Evolutionary conservation across 2,329 filamentous ascomycete genomes (phyloP), one percentile per base, ranked within the genome.

Genomic region (Aspergillus flavus): DNA sequence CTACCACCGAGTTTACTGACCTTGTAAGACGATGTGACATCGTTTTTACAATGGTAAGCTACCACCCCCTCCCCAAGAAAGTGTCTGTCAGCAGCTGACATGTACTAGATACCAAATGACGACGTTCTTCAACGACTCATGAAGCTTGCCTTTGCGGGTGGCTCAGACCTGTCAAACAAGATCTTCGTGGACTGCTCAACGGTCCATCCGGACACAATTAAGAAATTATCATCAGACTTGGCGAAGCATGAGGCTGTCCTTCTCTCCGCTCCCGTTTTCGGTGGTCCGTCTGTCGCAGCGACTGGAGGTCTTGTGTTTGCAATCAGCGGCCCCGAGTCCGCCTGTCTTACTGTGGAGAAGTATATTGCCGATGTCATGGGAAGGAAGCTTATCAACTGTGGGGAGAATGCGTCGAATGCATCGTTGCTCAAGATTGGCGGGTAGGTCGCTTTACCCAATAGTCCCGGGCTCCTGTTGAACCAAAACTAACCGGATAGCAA

Each of bases 401-500:
- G 46, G 14, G 46, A 26, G 14, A 50, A 50, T 28, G 21, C 46
- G 23, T 50, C 46, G 6, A 50, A 28, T 16, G 21, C 46, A 28
- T 28, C 46, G 23, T 50, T 50, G 23, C 23, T 50, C 12, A 50
- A 50, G 46, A 28, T 50, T 26, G 46, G 46, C 21, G 46, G 46
- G 46, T 50, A 48, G 45, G 21, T 26, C 4, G 14, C 23, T 7
- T 6, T 3, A 14, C 21, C 3, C 16, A 7, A 2, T 6, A 10
- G 6, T 46, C 6, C 3, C 21, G 0, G 2, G 9, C 4, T 12
- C 5, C 14, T 50, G 1, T 14, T 7, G 6, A 7, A 10, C 46
- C 23, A 14, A 50, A 6, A 1, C 23, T 28, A 2, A 50, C 12
- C 2, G 6, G 14, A 6, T 26, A 82, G 80, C 16, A 85, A 85